A percentile compares a stretch with the other conserved stretches of the same genome.
These are phyloP conservation scores for Pleurotus salmoneostramineus DNA, from an alignment of 768 basidiomycete species.

Conservation along the genomic window DNA sequence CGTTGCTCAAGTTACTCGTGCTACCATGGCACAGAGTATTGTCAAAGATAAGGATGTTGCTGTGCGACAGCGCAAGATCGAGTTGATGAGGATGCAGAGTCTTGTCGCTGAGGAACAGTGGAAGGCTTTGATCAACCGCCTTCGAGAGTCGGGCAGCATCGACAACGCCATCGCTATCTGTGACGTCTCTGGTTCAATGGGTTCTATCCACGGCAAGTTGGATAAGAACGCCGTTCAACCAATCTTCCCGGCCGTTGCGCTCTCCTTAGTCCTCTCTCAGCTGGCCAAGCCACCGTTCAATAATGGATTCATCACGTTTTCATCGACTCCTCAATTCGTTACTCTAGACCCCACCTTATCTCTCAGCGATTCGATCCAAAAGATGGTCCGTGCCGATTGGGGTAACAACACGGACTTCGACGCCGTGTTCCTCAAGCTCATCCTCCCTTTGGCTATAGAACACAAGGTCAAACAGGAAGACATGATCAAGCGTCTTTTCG, in stretches of 20 bases:
- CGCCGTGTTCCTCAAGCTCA: constrained; percentile 58
- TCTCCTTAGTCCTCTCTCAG: constrained; percentile 62
- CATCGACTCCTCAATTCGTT: constrained; percentile 43
- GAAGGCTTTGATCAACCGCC: constrained; percentile 49
- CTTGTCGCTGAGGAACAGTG: constrained; percentile 64
- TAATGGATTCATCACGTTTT: constrained; percentile 69
- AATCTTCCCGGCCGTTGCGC: constrained; percentile 58
- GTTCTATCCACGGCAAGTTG: constrained; percentile 16
- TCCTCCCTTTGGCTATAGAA: constrained; percentile 57
- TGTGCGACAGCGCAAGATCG: constrained; percentile 14
- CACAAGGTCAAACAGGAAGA: constrained; percentile 58
- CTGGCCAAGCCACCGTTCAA: constrained; percentile 63
- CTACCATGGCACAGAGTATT: not conserved
- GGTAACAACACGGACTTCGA: constrained; percentile 59
- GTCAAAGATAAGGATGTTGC: not conserved
- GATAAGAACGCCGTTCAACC: constrained; percentile 26
- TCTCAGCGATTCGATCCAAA: constrained; percentile 30
- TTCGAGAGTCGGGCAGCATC: constrained; percentile 50
- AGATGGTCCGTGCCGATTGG: constrained; percentile 38
- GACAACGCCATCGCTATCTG: constrained; percentile 65
- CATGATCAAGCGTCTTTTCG: constrained; percentile 74
- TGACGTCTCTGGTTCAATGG: constrained; percentile 81
- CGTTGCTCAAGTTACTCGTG: constrained; percentile 31
- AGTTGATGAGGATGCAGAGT: constrained; percentile 27
- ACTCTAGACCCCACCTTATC: constrained; percentile 38